Base-by-base conservation (phyloP, 1,139 yeast species). In the Pichia sp. region DNA sequence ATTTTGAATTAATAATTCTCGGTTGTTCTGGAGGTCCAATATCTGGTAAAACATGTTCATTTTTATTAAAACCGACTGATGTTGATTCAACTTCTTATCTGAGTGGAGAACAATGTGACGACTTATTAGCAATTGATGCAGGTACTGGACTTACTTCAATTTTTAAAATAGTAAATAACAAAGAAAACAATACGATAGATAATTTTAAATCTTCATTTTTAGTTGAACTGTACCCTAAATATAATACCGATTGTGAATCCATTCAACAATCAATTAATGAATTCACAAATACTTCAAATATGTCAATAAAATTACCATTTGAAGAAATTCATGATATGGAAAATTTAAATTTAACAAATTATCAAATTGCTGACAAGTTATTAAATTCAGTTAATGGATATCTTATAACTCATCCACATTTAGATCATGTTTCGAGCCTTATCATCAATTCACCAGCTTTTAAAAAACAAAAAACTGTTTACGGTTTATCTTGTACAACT, bases 11-110 rank as follows among this genome's bases (percentile, higher is more conserved):
- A 33, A 78, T 85, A 1, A 74, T 82, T 37, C 63, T 83, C 47
- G 95, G 95, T 5, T 73, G 84, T 16, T 74, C 84, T 4, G 95
- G 95, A 6, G 95, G 95, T 6, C 94, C 94, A 0, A 60, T 78
- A 20, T 90, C 83, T 35, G 77, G 79, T 10, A 67, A 72, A 23
- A 82, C 83, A 4, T 84, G 90, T 51, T 71, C 87, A 5, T 73
- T 80, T 44, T 64, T 87, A 42, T 56, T 87, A 29, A 83, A 85
- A 55, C 82, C 90, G 0, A 57, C 70, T 1, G 49, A 59, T 4
- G 50, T 71, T 1, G 53, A 73, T 0, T 80, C 70, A 53, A 29
- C 24, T 9, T 35, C 39, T 6, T 36, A 43, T 7, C 27, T 48
- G 11, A 12, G 34, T 10, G 16, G 26, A 4, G 31, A 29, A 3